phyloP scores from a whole-genome alignment of 176 grass and related monocot genomes.

The Hordeum vulgare region DNA sequence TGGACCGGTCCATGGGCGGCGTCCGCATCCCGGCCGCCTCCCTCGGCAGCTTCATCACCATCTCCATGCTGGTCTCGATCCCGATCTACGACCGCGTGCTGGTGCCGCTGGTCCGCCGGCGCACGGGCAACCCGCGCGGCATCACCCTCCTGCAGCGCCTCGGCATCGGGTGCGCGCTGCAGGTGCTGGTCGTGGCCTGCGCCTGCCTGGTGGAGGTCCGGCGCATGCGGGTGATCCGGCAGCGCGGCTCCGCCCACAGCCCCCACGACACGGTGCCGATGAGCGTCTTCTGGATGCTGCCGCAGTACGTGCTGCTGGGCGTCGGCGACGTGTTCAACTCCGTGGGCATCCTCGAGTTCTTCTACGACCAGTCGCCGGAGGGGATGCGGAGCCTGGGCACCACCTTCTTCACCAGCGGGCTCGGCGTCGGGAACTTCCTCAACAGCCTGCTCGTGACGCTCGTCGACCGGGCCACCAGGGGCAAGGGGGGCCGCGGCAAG shows the following conservation, averaged over 20 bases:
- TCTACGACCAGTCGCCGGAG: constrained; percentile 78
- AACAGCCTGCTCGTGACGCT: constrained; percentile 63
- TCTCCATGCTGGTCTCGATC: constrained; percentile 55
- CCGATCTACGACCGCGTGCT: constrained; percentile 66
- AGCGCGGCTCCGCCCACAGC: neutral
- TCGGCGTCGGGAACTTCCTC: constrained; percentile 67
- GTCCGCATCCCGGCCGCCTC: constrained; percentile 55
- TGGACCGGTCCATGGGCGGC: constrained; percentile 38
- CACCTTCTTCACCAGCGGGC: constrained; percentile 67
- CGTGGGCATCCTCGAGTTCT: constrained; percentile 73
- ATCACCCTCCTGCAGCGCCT: constrained; percentile 73
- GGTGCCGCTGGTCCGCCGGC: constrained; percentile 50
- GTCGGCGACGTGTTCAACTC: constrained; percentile 69
- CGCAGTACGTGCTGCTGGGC: constrained; percentile 64
- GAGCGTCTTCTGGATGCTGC: constrained; percentile 76
- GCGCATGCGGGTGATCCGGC: constrained; percentile 30
- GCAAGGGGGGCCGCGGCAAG: neutral
- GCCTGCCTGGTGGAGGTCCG: constrained; percentile 47
- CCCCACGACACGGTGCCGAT: constrained; percentile 48
- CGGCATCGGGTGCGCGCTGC: constrained; percentile 48
- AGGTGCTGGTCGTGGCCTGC: constrained; percentile 34
- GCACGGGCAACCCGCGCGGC: constrained; percentile 58
- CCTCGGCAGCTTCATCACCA: constrained; percentile 43
- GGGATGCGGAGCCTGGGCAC: constrained; percentile 69
- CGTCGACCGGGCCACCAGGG: constrained; percentile 36